Conservation (phyloP, 768 basidiomycete genomes). For the Kwoniella mangroviensis region DNA sequence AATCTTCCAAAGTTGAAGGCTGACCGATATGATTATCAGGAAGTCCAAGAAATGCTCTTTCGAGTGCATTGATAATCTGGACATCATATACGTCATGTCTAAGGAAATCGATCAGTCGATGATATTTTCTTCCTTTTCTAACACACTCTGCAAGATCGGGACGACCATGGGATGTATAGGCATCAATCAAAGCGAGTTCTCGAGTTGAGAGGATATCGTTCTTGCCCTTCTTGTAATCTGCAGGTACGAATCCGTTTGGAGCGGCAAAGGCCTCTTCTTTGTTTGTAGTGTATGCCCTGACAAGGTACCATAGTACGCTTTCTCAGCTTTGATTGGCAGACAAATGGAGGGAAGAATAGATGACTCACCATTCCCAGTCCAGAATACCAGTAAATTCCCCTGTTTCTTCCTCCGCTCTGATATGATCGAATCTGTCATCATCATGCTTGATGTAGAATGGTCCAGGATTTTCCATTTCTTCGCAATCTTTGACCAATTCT, state of each 20-base stretch:
- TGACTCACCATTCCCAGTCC: conserved; percentile 55
- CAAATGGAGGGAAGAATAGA: background rate
- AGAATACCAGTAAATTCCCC: conserved; percentile 47
- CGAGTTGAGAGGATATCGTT: background rate
- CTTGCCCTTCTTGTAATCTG: background rate
- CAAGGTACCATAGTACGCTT: too few species aligned
- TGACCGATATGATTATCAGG: background rate
- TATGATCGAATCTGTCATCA: conserved; percentile 50
- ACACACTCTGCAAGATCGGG: conserved; percentile 19
- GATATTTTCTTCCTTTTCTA: conserved; percentile 10
- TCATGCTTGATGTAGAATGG: conserved; percentile 40
- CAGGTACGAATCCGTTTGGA: background rate
- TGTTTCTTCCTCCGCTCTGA: conserved; percentile 40
- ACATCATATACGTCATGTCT: background rate
- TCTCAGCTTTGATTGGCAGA: background rate
- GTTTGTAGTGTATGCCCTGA: conserved; percentile 11
- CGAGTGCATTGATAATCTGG: conserved; percentile 1
- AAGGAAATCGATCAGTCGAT: background rate
- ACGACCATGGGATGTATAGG: conserved; percentile 19
- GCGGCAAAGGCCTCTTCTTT: conserved; percentile 18
- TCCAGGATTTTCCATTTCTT: conserved; percentile 16
- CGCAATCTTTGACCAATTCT: conserved; percentile 14
- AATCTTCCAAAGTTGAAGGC: background rate
- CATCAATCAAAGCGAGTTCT: background rate
- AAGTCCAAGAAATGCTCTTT: background rate